A percentile compares a stretch with the other conserved stretches of the same genome.
Evolutionary conservation across 805 yeast species (phyloP).

Genomic region (Helenozyma rhizophorensis): DNA sequence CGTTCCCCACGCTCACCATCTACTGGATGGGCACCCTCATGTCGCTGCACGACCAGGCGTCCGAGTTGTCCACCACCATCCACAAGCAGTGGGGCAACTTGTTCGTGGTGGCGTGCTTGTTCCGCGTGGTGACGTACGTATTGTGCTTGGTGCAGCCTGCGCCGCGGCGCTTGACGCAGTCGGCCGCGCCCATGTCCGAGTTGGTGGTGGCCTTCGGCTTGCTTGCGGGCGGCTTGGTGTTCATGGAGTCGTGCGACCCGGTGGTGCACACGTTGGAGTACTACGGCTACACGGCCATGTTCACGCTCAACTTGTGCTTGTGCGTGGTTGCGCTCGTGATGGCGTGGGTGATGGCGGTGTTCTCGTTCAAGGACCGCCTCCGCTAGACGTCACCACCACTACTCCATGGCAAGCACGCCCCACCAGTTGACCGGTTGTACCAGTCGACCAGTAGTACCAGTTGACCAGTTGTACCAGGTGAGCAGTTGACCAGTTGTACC

Average conservation of each 20-base stretch:
- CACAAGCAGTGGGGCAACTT: constrained; percentile 93
- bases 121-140: constrained; percentile 61
- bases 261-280: constrained; percentile 76
- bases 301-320: constrained; percentile 80
- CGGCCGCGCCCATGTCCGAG: constrained; percentile 78
- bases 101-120: constrained; percentile 74
- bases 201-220: constrained; percentile 73
- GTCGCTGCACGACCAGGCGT: constrained; percentile 92
- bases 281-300: constrained; percentile 83
- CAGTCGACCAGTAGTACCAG: too few species aligned
- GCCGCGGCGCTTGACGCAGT: constrained; percentile 19
- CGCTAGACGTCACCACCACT: too few species aligned
- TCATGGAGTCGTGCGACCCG: constrained; percentile 90
- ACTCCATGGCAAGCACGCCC: too few species aligned
- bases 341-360: constrained; percentile 81
- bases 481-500: too few species aligned
- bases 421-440: too few species aligned
- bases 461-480: too few species aligned
- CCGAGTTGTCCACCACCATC: constrained; percentile 67
- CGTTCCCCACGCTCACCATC: constrained; percentile 88
- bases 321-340: constrained; percentile 74
- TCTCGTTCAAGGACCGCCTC: constrained; percentile 60
- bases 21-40: constrained; percentile 95
- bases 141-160: constrained; percentile 41
- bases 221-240: constrained; percentile 83